Percentiles rank a stretch among this genome's conserved stretches.
Conservation (phyloP, 2,329 filamentous ascomycete species). For the Parafenestella ontariensis region DNA sequence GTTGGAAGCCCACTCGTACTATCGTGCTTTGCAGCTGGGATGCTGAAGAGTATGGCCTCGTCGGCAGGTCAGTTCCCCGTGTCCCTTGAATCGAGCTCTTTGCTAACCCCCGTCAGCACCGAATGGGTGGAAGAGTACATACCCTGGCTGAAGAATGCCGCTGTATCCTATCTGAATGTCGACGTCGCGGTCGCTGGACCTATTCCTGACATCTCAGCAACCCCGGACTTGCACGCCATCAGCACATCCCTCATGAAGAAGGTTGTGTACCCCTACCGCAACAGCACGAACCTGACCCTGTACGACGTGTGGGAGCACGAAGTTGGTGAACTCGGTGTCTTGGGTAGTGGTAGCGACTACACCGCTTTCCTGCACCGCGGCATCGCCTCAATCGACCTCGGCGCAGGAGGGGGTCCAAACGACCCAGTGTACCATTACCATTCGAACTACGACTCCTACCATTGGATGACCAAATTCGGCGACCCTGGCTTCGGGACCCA, state of each 20-base stretch:
- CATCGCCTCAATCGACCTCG: constrained; percentile 53
- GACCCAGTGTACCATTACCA: constrained; percentile 59
- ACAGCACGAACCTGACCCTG: constrained; percentile 49
- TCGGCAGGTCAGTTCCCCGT: constrained; percentile 36
- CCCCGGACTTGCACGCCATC: constrained; percentile 52
- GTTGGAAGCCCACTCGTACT: constrained; percentile 61
- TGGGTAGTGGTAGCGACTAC: constrained; percentile 57
- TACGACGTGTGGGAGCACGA: constrained; percentile 54
- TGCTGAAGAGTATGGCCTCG: constrained; percentile 50
- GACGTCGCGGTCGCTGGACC: constrained; percentile 58
- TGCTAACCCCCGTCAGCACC: constrained; percentile 42
- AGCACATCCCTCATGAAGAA: constrained; percentile 50
- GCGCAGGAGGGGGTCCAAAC: constrained; percentile 44
- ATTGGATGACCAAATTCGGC: constrained; percentile 61
- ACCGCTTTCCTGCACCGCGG: constrained; percentile 57
- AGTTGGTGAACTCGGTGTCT: constrained; percentile 49
- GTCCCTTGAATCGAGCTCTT: neutral
- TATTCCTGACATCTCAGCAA: constrained; percentile 48
- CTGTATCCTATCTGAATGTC: constrained; percentile 60
- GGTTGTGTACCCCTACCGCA: constrained; percentile 50
- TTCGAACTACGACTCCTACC: constrained; percentile 56
- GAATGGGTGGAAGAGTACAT: constrained; percentile 61
- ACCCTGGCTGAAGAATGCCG: constrained; percentile 54
- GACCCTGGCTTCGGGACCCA: constrained; percentile 60
- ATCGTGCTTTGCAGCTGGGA: constrained; percentile 57